Conservation (phyloP, 169 alveolate genomes). For the Plasmodium berghei region DNA sequence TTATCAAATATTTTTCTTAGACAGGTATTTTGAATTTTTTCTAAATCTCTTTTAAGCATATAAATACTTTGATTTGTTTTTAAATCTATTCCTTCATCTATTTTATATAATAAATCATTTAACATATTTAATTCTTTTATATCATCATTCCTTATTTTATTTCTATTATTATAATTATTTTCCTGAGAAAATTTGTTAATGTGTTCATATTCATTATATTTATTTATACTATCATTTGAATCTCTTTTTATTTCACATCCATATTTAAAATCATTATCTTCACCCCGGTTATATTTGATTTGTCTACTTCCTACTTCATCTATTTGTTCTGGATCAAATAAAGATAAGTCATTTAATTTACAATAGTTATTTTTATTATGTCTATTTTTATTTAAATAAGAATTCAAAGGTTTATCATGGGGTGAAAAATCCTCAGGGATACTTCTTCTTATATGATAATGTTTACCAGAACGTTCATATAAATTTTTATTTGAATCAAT, state of each 20-base stretch:
- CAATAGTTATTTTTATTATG: background rate
- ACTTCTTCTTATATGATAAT: background rate
- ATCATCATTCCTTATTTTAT: conserved; percentile 15
- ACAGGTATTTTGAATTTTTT: conserved; percentile 40
- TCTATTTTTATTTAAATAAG: background rate
- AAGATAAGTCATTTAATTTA: background rate
- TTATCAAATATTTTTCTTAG: conserved; percentile 34
- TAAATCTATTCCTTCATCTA: conserved; percentile 51
- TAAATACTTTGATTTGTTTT: conserved; percentile 69
- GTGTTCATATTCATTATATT: background rate
- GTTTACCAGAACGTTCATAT: background rate
- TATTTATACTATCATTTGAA: background rate
- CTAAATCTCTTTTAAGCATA: conserved; percentile 55
- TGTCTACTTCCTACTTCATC: no score
- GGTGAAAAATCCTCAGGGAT: no score
- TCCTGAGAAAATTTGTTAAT: background rate
- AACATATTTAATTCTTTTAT: conserved; percentile 55
- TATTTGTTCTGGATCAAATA: background rate
- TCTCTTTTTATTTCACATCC: background rate
- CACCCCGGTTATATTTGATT: background rate
- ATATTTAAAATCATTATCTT: background rate
- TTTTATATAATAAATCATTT: conserved; percentile 42
- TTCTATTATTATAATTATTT: background rate
- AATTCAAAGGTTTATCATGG: background rate
- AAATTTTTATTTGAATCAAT: background rate